Evolutionary conservation across 148 eudicot species (phyloP).

Genomic region (Arbutus unedo): DNA sequence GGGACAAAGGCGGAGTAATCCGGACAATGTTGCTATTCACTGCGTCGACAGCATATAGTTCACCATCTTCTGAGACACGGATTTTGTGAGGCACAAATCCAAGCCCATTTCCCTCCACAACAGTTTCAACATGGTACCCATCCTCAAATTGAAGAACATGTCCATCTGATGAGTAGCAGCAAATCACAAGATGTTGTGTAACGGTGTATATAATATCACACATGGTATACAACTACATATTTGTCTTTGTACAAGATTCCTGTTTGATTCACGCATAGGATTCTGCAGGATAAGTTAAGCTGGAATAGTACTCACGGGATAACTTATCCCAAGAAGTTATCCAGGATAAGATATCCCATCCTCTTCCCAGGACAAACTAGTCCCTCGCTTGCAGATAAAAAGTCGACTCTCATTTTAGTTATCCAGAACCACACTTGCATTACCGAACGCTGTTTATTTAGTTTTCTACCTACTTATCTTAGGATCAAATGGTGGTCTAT

Average conservation of each 20-base stretch:
- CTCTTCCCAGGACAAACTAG: neutral
- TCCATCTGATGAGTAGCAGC: conserved; percentile 57
- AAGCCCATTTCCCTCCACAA: conserved; percentile 88
- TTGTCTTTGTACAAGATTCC: too few relatives aligned
- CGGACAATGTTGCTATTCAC: conserved; percentile 84
- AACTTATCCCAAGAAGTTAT: neutral
- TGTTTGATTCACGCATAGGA: neutral
- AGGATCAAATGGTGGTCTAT: neutral
- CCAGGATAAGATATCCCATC: neutral
- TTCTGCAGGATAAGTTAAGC: neutral
- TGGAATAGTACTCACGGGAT: neutral
- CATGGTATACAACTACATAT: neutral
- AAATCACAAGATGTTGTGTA: neutral
- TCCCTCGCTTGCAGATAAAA: neutral
- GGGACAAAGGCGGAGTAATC: conserved; percentile 89
- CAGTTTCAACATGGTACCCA: conserved; percentile 91
- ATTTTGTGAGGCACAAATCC: conserved; percentile 80
- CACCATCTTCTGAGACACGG: conserved; percentile 85
- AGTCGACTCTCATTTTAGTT: neutral
- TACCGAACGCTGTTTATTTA: neutral
- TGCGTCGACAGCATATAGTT: conserved; percentile 90
- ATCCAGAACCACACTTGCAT: neutral
- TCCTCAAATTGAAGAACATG: conserved; percentile 78
- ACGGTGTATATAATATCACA: neutral
- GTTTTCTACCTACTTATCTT: neutral